Conservation (phyloP, 2,329 filamentous ascomycete species). For the Ceratocystis destructans region DNA sequence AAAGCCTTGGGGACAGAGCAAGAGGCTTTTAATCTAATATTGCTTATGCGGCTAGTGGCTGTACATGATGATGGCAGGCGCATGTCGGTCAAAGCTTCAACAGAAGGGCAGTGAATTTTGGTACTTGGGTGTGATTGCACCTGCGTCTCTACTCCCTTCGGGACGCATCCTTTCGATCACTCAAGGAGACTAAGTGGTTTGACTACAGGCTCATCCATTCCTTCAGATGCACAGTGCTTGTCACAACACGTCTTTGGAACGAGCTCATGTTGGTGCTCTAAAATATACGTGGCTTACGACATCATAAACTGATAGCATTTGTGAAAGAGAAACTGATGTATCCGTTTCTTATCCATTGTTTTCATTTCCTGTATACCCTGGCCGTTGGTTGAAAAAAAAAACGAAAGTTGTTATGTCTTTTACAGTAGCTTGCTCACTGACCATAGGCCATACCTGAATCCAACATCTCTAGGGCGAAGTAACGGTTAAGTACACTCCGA, state of each 20-base stretch:
- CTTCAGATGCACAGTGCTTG: not conserved
- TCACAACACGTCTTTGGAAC: not conserved
- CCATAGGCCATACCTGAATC: not conserved
- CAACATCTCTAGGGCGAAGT: constrained; percentile 39
- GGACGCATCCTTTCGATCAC: not conserved
- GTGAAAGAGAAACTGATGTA: not conserved
- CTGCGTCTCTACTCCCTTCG: not conserved
- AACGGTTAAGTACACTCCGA: constrained; percentile 82
- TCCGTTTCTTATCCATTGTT: not conserved
- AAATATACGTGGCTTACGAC: not conserved
- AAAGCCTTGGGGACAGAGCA: not conserved
- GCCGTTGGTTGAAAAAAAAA: constrained; percentile 8
- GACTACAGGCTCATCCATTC: not conserved
- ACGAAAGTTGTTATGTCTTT: constrained; percentile 4
- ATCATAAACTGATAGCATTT: not conserved
- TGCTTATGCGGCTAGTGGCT: not conserved
- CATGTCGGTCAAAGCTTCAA: not conserved
- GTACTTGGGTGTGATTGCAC: not conserved
- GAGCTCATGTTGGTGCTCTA: not conserved
- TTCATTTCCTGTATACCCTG: constrained; percentile 5
- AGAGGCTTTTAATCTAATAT: not conserved
- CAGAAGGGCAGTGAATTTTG: not conserved
- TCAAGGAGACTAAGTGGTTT: not conserved
- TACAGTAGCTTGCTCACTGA: not conserved
- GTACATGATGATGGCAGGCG: not conserved